These are phyloP conservation scores for Brassica hybrid DNA, from an alignment of 441 rosid species.

Conservation along the genomic window DNA sequence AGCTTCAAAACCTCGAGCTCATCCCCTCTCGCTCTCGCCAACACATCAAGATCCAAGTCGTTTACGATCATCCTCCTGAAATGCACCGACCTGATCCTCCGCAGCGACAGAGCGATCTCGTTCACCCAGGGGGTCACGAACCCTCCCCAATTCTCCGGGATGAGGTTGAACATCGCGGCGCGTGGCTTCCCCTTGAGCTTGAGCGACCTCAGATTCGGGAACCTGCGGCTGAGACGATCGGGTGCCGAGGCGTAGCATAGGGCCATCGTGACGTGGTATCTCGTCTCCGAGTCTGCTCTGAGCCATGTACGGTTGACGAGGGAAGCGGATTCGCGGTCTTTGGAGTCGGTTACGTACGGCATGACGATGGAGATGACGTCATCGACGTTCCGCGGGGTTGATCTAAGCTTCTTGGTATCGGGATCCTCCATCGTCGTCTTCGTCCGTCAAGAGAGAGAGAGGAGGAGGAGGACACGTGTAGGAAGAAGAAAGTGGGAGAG, in stretches of 20 bases:
- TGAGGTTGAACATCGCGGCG: conserved; percentile 89
- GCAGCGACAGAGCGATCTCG: conserved; percentile 54
- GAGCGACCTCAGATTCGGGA: conserved; percentile 74
- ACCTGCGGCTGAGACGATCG: conserved; percentile 68
- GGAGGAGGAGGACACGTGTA: no score
- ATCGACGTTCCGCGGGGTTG: conserved; percentile 44
- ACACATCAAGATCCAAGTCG: conserved; percentile 71
- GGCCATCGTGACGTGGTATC: conserved; percentile 89
- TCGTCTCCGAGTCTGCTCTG: conserved; percentile 71
- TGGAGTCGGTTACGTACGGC: conserved; percentile 69
- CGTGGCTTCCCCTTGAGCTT: conserved; percentile 86
- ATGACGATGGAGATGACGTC: conserved; percentile 69
- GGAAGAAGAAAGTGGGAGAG: no score
- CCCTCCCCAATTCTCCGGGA: conserved; percentile 94
- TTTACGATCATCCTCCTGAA: conserved; percentile 79
- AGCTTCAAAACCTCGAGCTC: conserved; percentile 67
- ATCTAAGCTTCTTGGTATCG: conserved; percentile 32
- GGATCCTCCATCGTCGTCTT: conserved; percentile 43
- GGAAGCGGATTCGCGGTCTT: conserved; percentile 79
- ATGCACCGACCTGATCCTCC: conserved; percentile 67
- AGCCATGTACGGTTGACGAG: conserved; percentile 78
- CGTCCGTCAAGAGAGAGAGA: background rate
- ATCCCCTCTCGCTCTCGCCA: conserved; percentile 54
- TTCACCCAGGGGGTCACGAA: conserved; percentile 73
- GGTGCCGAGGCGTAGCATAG: conserved; percentile 79